phyloP scores from a whole-genome alignment of 139 green algal species.

The Coelastrella sp. region DNA sequence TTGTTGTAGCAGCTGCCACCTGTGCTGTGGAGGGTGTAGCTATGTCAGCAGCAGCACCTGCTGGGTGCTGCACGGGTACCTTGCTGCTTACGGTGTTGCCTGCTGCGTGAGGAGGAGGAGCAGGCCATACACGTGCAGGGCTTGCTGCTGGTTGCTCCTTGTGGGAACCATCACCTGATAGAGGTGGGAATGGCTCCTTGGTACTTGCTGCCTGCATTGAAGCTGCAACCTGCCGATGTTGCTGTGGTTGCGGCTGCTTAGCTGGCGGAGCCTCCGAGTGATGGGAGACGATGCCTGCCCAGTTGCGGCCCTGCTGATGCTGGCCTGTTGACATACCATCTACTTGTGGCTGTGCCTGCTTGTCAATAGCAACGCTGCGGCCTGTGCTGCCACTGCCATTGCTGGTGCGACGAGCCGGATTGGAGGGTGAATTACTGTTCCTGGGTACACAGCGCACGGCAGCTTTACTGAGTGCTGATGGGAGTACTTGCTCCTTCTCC shows the following conservation, averaged over 20 bases:
- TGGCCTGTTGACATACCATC: neutral
- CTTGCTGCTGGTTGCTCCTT: neutral
- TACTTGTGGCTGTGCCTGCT: neutral
- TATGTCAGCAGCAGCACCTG: neutral
- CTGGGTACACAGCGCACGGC: neutral
- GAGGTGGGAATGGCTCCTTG: constrained; percentile 14
- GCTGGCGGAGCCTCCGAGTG: neutral
- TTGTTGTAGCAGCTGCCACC: neutral
- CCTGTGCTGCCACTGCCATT: neutral
- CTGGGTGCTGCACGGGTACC: neutral
- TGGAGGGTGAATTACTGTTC: neutral
- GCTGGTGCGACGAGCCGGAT: neutral
- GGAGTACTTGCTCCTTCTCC: neutral
- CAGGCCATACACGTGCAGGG: neutral
- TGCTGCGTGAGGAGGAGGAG: neutral
- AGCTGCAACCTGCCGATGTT: neutral
- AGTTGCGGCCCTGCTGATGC: constrained; percentile 5
- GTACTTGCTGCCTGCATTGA: neutral
- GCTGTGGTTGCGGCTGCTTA: neutral
- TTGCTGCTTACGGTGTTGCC: neutral
- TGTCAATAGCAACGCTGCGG: neutral
- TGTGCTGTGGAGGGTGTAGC: neutral
- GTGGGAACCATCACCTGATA: neutral
- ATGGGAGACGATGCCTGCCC: neutral
- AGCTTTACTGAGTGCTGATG: neutral